Evolutionary conservation across 768 basidiomycete genomes (phyloP), one percentile per base, ranked within the genome.

Genomic region (Agrocybe praecox): DNA sequence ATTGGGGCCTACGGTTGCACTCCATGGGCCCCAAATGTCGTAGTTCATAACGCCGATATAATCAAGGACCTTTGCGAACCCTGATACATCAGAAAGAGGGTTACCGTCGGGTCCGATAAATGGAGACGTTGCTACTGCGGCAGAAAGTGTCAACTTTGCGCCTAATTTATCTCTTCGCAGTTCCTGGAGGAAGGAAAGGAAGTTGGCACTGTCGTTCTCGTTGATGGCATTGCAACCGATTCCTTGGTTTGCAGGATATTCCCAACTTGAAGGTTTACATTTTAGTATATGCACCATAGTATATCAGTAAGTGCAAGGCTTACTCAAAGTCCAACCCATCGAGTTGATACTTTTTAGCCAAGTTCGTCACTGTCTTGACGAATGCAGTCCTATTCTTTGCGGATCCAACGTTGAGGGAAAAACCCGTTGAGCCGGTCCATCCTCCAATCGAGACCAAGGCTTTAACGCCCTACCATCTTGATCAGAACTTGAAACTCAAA

Each of bases 201-300:
- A 90, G 73, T 97, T 94, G 12, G 79, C 75, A 1, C 86, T 84
- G 67, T 98, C 96, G 19, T 69, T 71, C 0, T 74, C 29, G n/a
- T 74, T 80, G 55, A 89, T 74, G 6, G 69, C 67, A 67, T 97
- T 96, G 61, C 90, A 90, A 1, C 84, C 84, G 6, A 89, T 80
- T 21, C 94, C 94, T 59, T 80, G 78, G 7, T 73, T 68, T 54
- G 76, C 81, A 1, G 94, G 94, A 68, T 90, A 95, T 74, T 96
- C 94, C 94, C 94, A 96, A 66, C 92, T 94, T 29, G 5, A n/a
- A 29, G 51, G 40, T 14, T 52, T 17, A 42, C 29, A 45, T 11
- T 56, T 17, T 29, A 29, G 26, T 29, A 9, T 29, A 9, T 29
- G 26, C 26, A 4, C n/a, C n/a, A n/a, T n/a, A n/a, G 9, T 29